These are phyloP conservation scores for Monilinia fructigena DNA, from an alignment of 2,329 filamentous ascomycete species.

Conservation along the genomic window DNA sequence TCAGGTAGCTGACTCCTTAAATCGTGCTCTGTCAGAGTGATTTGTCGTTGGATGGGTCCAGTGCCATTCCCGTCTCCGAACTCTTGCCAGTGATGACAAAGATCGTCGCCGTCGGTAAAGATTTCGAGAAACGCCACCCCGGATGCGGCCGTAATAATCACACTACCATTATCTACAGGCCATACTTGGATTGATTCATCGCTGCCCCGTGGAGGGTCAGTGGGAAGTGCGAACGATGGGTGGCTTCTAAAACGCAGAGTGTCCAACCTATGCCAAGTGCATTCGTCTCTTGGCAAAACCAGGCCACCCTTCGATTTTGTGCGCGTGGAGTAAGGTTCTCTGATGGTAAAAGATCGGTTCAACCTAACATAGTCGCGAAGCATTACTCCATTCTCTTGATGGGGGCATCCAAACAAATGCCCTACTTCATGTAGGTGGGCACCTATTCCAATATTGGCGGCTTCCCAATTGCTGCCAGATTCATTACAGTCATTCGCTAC, in stretches of 20 bases:
- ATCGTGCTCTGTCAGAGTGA: conserved; percentile 72
- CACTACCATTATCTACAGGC: conserved; percentile 73
- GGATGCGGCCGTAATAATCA: conserved; percentile 74
- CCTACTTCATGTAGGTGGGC: conserved; percentile 90
- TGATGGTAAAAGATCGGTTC: conserved; percentile 77
- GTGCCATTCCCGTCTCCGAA: conserved; percentile 63
- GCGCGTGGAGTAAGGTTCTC: conserved; percentile 82
- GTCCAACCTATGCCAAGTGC: conserved; percentile 87
- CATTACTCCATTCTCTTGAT: conserved; percentile 92
- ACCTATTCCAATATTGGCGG: conserved; percentile 91
- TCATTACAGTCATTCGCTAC: conserved; percentile 87
- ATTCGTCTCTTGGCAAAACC: conserved; percentile 77
- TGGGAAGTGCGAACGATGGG: conserved; percentile 82
- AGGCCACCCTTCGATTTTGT: conserved; percentile 80
- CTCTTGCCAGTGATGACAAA: conserved; percentile 80
- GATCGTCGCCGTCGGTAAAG: conserved; percentile 73
- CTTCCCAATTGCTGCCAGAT: conserved; percentile 88
- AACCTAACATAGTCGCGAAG: conserved; percentile 80
- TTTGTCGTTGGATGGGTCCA: conserved; percentile 64
- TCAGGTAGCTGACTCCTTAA: conserved; percentile 70
- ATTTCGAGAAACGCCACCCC: conserved; percentile 87
- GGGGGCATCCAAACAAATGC: conserved; percentile 84
- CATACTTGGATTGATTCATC: conserved; percentile 85
- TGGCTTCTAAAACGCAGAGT: conserved; percentile 85
- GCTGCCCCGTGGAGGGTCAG: conserved; percentile 60